A percentile compares a stretch with the other conserved stretches of the same genome.
Conservation (phyloP, 2,329 filamentous ascomycete genomes). For the Apiospora phragmitis region DNA sequence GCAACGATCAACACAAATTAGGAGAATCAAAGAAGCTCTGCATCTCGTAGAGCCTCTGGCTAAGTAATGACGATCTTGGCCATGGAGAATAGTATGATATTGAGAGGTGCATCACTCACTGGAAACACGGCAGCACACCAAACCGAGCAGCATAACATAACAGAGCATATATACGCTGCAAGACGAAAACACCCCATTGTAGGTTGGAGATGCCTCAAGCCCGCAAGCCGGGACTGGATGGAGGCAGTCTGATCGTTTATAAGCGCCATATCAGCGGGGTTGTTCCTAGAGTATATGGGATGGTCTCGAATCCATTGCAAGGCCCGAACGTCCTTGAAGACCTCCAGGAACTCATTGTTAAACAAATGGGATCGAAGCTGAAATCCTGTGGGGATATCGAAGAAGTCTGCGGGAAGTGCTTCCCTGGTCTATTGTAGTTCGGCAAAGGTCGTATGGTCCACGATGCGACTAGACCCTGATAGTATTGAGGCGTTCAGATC, state of each 20-base stretch:
- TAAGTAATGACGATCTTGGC: background rate
- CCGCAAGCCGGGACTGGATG: slow-evolving; percentile 40
- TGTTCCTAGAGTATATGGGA: slow-evolving; percentile 14
- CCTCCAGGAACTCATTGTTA: slow-evolving; percentile 31
- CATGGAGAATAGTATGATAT: slow-evolving; percentile 1
- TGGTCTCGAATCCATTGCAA: slow-evolving; percentile 40
- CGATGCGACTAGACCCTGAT: slow-evolving; percentile 38
- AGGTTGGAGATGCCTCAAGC: slow-evolving; percentile 22
- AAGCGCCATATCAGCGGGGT: slow-evolving; percentile 28
- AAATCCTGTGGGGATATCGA: slow-evolving; percentile 36
- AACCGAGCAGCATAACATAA: slow-evolving; percentile 40
- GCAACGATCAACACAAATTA: background rate
- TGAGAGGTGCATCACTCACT: slow-evolving; percentile 28
- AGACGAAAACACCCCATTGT: slow-evolving; percentile 37
- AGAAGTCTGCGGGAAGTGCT: slow-evolving; percentile 28
- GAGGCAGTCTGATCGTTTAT: slow-evolving; percentile 43
- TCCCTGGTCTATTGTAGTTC: slow-evolving; percentile 42
- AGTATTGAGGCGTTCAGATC: slow-evolving; percentile 42
- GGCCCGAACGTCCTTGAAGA: slow-evolving; percentile 40
- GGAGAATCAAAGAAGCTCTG: background rate
- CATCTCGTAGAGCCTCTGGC: background rate
- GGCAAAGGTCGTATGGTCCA: slow-evolving; percentile 41
- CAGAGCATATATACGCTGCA: slow-evolving; percentile 42
- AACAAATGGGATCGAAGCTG: slow-evolving; percentile 26
- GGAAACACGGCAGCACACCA: slow-evolving; percentile 41